Percentiles rank a stretch among this genome's conserved stretches.
These are phyloP conservation scores for Asterophora lycoperdoides DNA, from an alignment of 768 basidiomycete genomes.

Conservation along the genomic window DNA sequence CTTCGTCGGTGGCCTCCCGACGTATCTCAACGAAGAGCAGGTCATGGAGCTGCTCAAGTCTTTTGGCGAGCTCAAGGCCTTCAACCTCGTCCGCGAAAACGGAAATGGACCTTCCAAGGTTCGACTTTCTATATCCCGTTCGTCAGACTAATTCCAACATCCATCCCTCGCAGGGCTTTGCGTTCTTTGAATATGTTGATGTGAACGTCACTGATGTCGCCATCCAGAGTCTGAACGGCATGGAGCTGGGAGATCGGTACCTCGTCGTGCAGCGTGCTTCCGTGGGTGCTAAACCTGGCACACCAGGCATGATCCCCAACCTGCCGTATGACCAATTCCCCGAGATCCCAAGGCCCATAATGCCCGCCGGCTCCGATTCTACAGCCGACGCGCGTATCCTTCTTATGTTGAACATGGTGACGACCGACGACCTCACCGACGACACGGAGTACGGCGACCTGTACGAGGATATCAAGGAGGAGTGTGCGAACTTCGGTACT, in stretches of 20 bases:
- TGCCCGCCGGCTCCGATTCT: constrained; percentile 72
- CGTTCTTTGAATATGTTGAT: constrained; percentile 98
- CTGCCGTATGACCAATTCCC: constrained; percentile 79
- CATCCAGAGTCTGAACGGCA: constrained; percentile 92
- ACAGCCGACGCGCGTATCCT: constrained; percentile 72
- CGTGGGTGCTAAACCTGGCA: constrained; percentile 80
- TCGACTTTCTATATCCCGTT: constrained; percentile 1
- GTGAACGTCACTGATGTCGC: constrained; percentile 87
- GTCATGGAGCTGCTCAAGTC: constrained; percentile 97
- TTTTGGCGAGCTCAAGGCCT: constrained; percentile 96
- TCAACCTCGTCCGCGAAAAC: constrained; percentile 96
- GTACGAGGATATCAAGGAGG: constrained; percentile 90
- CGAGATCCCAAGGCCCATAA: constrained; percentile 81
- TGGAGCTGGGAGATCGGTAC: constrained; percentile 95
- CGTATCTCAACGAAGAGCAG: constrained; percentile 96
- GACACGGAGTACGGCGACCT: constrained; percentile 94
- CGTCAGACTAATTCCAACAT: neutral
- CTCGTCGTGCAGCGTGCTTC: constrained; percentile 97
- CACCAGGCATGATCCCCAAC: constrained; percentile 58
- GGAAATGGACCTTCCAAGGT: constrained; percentile 88
- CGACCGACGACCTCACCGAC: constrained; percentile 82
- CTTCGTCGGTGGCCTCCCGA: constrained; percentile 93
- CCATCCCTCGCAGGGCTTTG: constrained; percentile 71
- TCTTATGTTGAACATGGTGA: constrained; percentile 99
- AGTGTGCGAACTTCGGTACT: constrained; percentile 74